Evolutionary conservation across 768 basidiomycete species (phyloP), one percentile per base, ranked within the genome.

Genomic region (Rhodosporidiobolus odoratus): DNA sequence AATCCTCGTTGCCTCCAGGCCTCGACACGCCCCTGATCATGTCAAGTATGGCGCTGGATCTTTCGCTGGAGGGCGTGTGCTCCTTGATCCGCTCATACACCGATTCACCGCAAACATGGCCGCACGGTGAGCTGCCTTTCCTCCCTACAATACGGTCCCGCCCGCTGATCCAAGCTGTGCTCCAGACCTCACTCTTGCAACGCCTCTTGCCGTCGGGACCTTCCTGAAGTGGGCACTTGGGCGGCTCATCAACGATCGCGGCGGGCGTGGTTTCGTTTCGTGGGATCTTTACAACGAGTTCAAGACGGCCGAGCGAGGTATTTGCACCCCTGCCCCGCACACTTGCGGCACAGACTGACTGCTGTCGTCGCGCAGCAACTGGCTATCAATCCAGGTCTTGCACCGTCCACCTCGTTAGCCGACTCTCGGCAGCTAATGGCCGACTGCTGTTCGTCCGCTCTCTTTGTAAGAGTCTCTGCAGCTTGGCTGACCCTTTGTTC

Each of bases 11-110:
- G 43, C 15, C 43, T 17, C 30, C 23, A 83, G 83, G 83, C 16
- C 84, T 96, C 69, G 88, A 88, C 30, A 92, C 91, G 5, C 93
- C 94, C 30, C 88, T 96, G 81, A 87, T 97, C 71, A 95, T 97
- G 82, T 91, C 90, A 45, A 86, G 86, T 37, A 86, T 89, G 74
- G 92, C 92, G 23, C 86, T 97, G 69, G 93, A 96, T 76, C 83
- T 94, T 50, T 89, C 86, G 52, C 82, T 87, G 10, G 81, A 86
- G n/a, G 85, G 87, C 41, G 86, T 92, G 75, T 87, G 85, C 75
- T 83, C 88, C 59, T 84, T 97, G 63, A 87, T 95, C 70, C 83
- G 86, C n/a, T 81, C 87, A 12, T 97, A 94, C 80, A 80, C 96
- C 9, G 65, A 75, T 58, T 47, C 73, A 23, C 38, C 62, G 10